Evolutionary conservation across 345 rosid species (phyloP).

Genomic region (Tarenaya hassleriana): DNA sequence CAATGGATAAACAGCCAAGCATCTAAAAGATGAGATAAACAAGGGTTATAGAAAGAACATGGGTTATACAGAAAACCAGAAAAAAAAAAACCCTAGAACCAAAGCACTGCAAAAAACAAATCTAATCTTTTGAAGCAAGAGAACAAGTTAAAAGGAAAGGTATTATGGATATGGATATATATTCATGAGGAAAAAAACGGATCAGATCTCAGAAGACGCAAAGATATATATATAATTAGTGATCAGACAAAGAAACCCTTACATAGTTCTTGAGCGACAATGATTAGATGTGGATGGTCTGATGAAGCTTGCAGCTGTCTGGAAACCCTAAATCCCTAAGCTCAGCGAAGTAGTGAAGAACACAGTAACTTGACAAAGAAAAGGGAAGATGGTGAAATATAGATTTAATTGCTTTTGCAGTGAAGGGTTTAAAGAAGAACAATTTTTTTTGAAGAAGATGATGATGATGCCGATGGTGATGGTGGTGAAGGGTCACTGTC

Average conservation of each 20-base stretch:
- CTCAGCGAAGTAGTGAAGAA: constrained; percentile 14
- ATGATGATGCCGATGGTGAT: constrained; percentile 18
- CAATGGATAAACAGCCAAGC: not conserved
- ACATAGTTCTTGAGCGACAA: constrained; percentile 13
- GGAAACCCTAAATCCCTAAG: constrained; percentile 23
- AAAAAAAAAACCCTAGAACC: constrained; percentile 18
- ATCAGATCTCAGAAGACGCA: constrained; percentile 19
- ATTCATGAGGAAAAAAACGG: constrained; percentile 3
- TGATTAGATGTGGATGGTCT: not conserved
- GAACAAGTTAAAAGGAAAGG: not conserved
- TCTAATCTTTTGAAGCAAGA: not conserved
- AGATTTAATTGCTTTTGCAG: constrained; percentile 14
- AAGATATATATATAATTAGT: constrained; percentile 14
- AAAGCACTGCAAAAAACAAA: not conserved
- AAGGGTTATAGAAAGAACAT: constrained; percentile 5
- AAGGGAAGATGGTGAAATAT: constrained; percentile 15
- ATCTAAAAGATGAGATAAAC: constrained; percentile 12
- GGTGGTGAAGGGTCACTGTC: constrained; percentile 48
- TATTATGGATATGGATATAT: not conserved
- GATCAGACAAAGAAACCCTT: constrained; percentile 3
- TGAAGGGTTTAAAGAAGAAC: constrained; percentile 24
- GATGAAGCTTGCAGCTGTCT: constrained; percentile 7
- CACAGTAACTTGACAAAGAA: constrained; percentile 13
- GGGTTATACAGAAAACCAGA: constrained; percentile 6
- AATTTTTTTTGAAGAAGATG: constrained; percentile 14